phyloP scores from a whole-genome alignment of 169 alveolate genomes.

The Fabrea salina region DNA sequence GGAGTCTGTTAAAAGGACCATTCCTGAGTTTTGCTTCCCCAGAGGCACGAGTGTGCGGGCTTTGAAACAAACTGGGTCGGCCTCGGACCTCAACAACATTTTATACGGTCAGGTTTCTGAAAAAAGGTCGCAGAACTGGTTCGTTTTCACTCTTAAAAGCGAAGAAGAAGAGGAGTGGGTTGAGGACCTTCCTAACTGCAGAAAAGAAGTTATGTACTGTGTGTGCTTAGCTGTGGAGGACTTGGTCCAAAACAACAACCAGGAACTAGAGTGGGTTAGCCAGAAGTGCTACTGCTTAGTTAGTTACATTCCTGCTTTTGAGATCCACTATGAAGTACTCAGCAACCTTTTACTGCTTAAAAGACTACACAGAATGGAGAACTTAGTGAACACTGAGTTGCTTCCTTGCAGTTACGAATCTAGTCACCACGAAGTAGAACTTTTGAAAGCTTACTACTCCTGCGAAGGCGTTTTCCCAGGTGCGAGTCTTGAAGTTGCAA shows the following conservation, averaged over 20 bases:
- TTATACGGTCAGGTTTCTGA: slow-evolving; percentile 18
- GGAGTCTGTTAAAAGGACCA: background rate
- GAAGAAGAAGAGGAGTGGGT: background rate
- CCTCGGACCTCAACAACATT: background rate
- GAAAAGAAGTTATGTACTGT: slow-evolving; percentile 19
- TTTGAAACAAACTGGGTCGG: slow-evolving; percentile 15
- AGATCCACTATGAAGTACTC: slow-evolving; percentile 22
- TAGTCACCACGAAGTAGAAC: background rate
- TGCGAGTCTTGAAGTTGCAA: background rate
- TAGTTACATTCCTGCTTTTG: slow-evolving; percentile 18
- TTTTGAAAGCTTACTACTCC: background rate
- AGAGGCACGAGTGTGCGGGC: background rate
- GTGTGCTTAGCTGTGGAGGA: slow-evolving; percentile 20
- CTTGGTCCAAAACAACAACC: background rate
- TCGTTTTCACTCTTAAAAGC: slow-evolving; percentile 14
- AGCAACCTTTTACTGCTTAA: background rate
- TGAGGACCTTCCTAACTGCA: slow-evolving; percentile 17
- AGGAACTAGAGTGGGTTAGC: slow-evolving; percentile 7
- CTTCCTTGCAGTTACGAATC: background rate
- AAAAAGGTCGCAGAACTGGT: background rate
- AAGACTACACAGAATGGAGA: slow-evolving; percentile 9
- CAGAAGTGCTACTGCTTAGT: slow-evolving; percentile 14
- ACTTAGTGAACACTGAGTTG: background rate
- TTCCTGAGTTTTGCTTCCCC: slow-evolving; percentile 4
- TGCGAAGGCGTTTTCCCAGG: background rate